Percentiles rank a stretch among this genome's conserved stretches.
phyloP scores from a whole-genome alignment of 2,329 filamentous ascomycete genomes.

The Arthrinium phaeospermum region DNA sequence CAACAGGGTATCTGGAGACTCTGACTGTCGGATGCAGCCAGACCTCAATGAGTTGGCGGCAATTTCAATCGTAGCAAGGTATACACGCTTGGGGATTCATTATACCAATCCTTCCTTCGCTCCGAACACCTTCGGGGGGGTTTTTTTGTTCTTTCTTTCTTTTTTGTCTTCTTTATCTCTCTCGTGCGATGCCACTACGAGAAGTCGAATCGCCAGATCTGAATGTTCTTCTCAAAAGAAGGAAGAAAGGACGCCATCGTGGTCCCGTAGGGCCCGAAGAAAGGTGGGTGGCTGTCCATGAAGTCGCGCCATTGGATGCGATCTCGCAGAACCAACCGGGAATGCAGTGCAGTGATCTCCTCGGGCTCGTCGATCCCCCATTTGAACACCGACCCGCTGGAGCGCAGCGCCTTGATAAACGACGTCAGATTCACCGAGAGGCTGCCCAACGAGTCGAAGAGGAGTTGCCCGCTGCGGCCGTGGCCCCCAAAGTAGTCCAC shows the following conservation, averaged over 20 bases:
- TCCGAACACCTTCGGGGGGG: neutral
- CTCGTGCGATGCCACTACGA: neutral
- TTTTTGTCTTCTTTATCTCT: too few relatives aligned
- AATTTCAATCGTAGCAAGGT: neutral
- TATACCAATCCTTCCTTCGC: neutral
- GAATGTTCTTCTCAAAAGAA: constrained; percentile 23
- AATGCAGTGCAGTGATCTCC: constrained; percentile 15
- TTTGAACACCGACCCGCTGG: constrained; percentile 20
- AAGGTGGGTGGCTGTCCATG: constrained; percentile 22
- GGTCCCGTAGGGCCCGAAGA: constrained; percentile 22
- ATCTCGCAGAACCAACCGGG: constrained; percentile 3
- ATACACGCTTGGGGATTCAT: neutral
- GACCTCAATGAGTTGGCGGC: neutral
- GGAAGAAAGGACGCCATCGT: constrained; percentile 18
- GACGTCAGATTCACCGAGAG: constrained; percentile 19
- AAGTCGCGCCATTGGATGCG: constrained; percentile 21
- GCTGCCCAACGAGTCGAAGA: constrained; percentile 21
- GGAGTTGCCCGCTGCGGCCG: constrained; percentile 1
- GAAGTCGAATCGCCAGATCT: constrained; percentile 22
- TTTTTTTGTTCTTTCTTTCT: neutral
- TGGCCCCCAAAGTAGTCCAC: constrained; percentile 19
- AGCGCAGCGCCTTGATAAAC: constrained; percentile 17
- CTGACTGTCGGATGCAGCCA: neutral
- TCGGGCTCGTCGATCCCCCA: constrained; percentile 21
- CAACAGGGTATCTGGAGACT: neutral